Conservation (phyloP, 2,329 filamentous ascomycete genomes). For the Coniochaeta pulveracea region DNA sequence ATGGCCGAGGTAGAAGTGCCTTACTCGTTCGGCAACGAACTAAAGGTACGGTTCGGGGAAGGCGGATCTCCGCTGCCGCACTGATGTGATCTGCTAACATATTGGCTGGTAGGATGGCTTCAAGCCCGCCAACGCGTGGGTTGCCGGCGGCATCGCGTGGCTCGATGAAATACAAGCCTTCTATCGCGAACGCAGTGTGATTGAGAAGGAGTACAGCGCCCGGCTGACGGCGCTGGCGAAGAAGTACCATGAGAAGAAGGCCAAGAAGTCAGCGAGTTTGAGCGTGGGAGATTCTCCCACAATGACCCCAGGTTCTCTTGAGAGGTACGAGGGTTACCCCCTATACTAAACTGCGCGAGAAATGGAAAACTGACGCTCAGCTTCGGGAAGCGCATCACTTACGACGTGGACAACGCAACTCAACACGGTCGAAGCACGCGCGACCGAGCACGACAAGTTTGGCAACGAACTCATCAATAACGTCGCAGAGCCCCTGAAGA, state of each 20-base stretch:
- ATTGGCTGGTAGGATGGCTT: constrained; percentile 67
- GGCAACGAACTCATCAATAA: constrained; percentile 66
- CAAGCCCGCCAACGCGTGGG: constrained; percentile 89
- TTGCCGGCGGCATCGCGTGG: constrained; percentile 81
- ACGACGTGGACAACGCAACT: constrained; percentile 96
- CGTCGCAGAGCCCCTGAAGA: constrained; percentile 78
- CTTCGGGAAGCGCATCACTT: constrained; percentile 67
- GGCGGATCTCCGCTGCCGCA: not conserved
- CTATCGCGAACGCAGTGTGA: constrained; percentile 85
- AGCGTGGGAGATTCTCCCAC: constrained; percentile 89
- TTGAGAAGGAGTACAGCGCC: constrained; percentile 93
- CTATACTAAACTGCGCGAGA: not conserved
- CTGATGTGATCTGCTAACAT: constrained; percentile 5
- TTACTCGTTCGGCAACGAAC: constrained; percentile 83
- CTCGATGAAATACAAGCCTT: constrained; percentile 95
- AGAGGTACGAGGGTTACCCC: constrained; percentile 46
- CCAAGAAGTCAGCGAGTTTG: constrained; percentile 73
- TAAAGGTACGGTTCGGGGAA: constrained; percentile 63
- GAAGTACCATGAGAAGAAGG: constrained; percentile 93
- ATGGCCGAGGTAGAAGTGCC: constrained; percentile 78
- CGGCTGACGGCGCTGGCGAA: constrained; percentile 82
- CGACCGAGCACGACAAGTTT: constrained; percentile 80
- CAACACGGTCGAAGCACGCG: constrained; percentile 76
- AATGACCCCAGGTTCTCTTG: constrained; percentile 89
- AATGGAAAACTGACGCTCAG: constrained; percentile 2